Percentiles rank a stretch among this genome's conserved stretches.
Evolutionary conservation across 1,139 yeast species (phyloP).

Genomic region (Lodderomyces pseudojiufengensis): DNA sequence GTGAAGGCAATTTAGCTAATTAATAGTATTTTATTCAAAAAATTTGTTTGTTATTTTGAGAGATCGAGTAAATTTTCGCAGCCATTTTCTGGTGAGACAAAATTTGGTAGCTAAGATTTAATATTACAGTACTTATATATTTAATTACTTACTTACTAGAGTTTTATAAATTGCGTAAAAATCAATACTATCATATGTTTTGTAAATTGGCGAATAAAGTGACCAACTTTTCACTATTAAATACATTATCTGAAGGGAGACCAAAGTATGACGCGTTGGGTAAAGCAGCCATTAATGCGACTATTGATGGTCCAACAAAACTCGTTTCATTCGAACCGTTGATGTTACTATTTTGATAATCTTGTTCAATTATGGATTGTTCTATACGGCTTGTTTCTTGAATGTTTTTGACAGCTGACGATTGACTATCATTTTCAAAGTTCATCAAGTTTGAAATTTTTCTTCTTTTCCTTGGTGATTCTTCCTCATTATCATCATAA

Average conservation of each 20-base stretch:
- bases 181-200: no score
- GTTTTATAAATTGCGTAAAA: no score
- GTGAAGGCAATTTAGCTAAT: no score
- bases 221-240: conserved; percentile 39
- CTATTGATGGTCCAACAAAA: conserved; percentile 52
- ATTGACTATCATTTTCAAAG: conserved; percentile 8
- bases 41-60: background rate
- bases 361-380: conserved; percentile 11
- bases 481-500: conserved; percentile 16
- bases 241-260: conserved; percentile 35
- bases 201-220: conserved; percentile 38
- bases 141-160: no score
- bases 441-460: no score
- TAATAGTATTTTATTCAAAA: no score
- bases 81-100: background rate
- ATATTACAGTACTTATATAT: no score
- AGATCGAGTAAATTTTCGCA: conserved; percentile 3
- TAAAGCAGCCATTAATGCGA: conserved; percentile 48
- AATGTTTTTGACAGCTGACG: conserved; percentile 11
- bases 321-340: conserved; percentile 17
- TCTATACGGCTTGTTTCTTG: conserved; percentile 13
- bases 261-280: conserved; percentile 52
- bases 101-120: no score
- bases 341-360: conserved; percentile 10
- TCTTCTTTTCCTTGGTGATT: conserved; percentile 19